Base-by-base conservation (phyloP, 2,329 filamentous ascomycete species). In the Trichoderma hamatum region DNA sequence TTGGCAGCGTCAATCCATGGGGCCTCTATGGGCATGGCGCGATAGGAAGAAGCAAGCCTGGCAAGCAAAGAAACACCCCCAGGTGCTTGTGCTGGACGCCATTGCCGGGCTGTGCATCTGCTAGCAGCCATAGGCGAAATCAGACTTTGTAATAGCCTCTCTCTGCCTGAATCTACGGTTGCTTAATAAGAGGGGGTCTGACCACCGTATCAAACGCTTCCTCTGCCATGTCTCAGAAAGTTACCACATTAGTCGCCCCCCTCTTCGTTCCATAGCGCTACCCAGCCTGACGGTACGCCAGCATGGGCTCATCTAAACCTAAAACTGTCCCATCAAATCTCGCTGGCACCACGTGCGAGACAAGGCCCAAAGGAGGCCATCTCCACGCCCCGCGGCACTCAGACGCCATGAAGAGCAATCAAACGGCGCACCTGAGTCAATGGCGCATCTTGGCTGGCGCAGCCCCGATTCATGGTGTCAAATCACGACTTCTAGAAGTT, bases 281-380 rank as follows among this genome's bases (percentile, higher is more conserved):
- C 64, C 64, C 64, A 51, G 54, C 64, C 64, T 67, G 64, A 59
- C 64, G 64, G 64, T 67, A 67, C 63, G 63, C 64, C 64, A 51
- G 21, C 54, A 59, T 32, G 39, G 39, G 9, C 54, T 58, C 39
- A 67, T 67, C 64, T 67, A 59, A 67, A 51, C 64, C 54, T 67
- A 67, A 67, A 67, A 51, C 39, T 51, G 64, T 67, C 54, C 64
- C 64, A 58, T 46, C 52, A 56, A 43, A 66, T 66, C 62, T 66
- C 62, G 52, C 28, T 26, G 34, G 30, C 36, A 67, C 64, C 64
- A 67, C 64, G 64, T 67, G 64, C 64, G 64, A 59, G 64, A 59
- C 64, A 67, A 51, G 64, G 21, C 39, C 64, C 62, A 46, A 46
- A 26, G 14, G 43, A 55, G 64, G 13, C 54, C 64, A 56, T 36